These are phyloP conservation scores for Nidularia sp. DNA, from an alignment of 768 basidiomycete genomes.

Conservation along the genomic window DNA sequence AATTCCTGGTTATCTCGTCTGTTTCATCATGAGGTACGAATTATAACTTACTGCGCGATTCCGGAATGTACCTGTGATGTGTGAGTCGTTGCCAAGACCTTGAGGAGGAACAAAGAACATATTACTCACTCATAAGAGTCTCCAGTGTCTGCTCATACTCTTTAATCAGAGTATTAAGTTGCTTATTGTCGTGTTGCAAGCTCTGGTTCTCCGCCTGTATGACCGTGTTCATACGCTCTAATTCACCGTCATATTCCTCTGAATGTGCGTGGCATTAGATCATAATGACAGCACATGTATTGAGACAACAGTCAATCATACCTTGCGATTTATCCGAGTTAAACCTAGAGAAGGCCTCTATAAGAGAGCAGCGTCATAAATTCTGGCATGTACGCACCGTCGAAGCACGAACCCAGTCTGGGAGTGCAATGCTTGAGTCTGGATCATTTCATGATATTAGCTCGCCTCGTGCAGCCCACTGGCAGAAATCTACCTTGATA, in stretches of 20 bases:
- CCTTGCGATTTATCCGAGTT: slow-evolving; percentile 88
- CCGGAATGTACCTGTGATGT: slow-evolving; percentile 58
- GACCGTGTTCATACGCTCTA: slow-evolving; percentile 82
- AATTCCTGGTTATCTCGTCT: slow-evolving; percentile 4
- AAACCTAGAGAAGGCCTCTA: slow-evolving; percentile 43
- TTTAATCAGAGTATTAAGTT: slow-evolving; percentile 83
- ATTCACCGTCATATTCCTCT: slow-evolving; percentile 89
- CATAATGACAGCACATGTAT: background rate
- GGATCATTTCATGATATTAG: slow-evolving; percentile 1
- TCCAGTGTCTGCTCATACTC: slow-evolving; percentile 98
- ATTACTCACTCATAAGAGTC: slow-evolving; percentile 74
- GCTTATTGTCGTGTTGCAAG: slow-evolving; percentile 93
- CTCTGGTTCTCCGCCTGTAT: slow-evolving; percentile 80
- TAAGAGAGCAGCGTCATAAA: background rate
- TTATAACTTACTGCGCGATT: slow-evolving; percentile 74
- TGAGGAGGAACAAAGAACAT: background rate
- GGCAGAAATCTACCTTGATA: slow-evolving; percentile 61
- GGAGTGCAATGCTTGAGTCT: slow-evolving; percentile 86
- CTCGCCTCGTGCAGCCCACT: background rate
- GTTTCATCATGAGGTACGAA: background rate
- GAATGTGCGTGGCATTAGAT: slow-evolving; percentile 10
- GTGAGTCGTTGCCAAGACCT: background rate
- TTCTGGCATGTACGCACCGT: slow-evolving; percentile 39
- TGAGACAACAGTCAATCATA: slow-evolving; percentile 19
- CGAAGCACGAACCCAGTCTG: slow-evolving; percentile 91